Percentiles rank a stretch among this genome's conserved stretches.
phyloP scores from a whole-genome alignment of 305 asterid genomes.

The Plantago lanceolata region DNA sequence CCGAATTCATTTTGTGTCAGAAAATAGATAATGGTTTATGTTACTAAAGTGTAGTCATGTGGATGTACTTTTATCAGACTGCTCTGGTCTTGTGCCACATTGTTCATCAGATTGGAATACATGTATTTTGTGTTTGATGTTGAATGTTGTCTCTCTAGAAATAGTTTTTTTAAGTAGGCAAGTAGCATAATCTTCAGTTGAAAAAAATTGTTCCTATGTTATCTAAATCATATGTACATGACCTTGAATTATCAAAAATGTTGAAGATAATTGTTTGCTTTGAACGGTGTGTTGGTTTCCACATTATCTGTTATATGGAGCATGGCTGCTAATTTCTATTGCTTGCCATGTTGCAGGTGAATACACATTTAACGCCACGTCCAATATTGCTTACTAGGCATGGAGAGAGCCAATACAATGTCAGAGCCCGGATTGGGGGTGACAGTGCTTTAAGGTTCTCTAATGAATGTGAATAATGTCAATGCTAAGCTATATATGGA shows the following conservation, averaged over 20 bases:
- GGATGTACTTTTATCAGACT: background rate
- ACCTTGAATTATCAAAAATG: background rate
- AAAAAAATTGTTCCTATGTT: background rate
- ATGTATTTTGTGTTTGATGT: background rate
- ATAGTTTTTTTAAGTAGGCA: background rate
- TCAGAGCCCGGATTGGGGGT: slow-evolving; percentile 97
- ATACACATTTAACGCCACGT: slow-evolving; percentile 96
- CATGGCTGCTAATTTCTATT: slow-evolving; percentile 20
- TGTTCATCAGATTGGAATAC: background rate
- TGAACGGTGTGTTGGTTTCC: background rate
- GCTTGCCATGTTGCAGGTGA: slow-evolving; percentile 54
- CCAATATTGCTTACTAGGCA: slow-evolving; percentile 97
- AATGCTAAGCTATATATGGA: background rate
- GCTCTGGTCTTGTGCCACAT: background rate
- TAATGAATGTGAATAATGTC: background rate
- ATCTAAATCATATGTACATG: background rate
- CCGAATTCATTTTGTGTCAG: background rate
- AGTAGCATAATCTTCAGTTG: background rate
- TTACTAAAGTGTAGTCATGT: background rate
- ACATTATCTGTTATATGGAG: slow-evolving; percentile 10
- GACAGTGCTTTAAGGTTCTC: slow-evolving; percentile 83
- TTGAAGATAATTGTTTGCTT: background rate
- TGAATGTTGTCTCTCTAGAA: background rate
- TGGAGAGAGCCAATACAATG: slow-evolving; percentile 93
- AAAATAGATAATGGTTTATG: background rate